Percentiles rank a stretch among this genome's conserved stretches.
Evolutionary conservation across 306 rosid genomes (phyloP).

Genomic region (Leucaena leucocephala): DNA sequence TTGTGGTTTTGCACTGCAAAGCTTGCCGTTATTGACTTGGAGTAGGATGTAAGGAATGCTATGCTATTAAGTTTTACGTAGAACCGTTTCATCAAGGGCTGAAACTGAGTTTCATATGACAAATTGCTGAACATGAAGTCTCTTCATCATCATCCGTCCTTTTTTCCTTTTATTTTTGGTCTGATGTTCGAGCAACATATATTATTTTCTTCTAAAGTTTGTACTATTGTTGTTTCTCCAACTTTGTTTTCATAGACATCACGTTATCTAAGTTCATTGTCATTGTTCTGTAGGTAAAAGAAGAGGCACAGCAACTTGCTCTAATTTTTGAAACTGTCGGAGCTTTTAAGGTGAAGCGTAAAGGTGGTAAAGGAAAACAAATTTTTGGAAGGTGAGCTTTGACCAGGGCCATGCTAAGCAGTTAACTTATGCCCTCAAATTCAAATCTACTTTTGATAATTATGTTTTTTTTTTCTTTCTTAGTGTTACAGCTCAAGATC

Average conservation of each 20-base stretch:
- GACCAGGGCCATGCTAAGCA: conserved; percentile 11
- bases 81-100: conserved; percentile 23
- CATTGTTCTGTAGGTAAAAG: conserved; percentile 68
- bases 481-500: conserved; percentile 96
- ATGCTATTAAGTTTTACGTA: background rate
- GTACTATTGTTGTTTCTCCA: background rate
- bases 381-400: conserved; percentile 79
- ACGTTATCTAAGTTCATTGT: conserved; percentile 21
- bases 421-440: conserved; percentile 17
- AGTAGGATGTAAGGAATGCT: conserved; percentile 21
- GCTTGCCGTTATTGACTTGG: conserved; percentile 22
- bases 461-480: conserved; percentile 28
- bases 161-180: conserved; percentile 6
- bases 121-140: conserved; percentile 21
- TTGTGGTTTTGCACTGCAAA: conserved; percentile 10
- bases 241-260: background rate
- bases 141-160: conserved; percentile 18
- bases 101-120: conserved; percentile 6
- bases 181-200: background rate
- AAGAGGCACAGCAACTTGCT: conserved; percentile 95
- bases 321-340: conserved; percentile 84
- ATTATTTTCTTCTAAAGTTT: conserved; percentile 3
- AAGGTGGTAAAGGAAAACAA: conserved; percentile 96
- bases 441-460: conserved; percentile 35
- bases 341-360: conserved; percentile 93